Percentiles rank a stretch among this genome's conserved stretches.
Evolutionary conservation across 345 rosid species (phyloP).

Genomic region (Rhodomyrtus tomentosa): DNA sequence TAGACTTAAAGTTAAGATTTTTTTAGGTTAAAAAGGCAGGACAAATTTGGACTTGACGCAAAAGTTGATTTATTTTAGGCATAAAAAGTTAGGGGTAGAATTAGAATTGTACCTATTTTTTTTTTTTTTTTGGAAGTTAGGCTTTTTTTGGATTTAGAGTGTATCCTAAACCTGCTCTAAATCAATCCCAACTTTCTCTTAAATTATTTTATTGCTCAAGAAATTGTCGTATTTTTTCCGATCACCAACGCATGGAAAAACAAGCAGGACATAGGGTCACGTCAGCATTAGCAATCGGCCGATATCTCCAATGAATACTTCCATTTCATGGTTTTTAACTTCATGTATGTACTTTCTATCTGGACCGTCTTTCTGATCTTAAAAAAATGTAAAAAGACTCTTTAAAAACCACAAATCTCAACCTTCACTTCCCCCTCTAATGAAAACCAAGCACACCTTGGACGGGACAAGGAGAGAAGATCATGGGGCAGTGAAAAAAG

Average conservation of each 20-base stretch:
- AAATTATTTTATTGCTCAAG: not conserved
- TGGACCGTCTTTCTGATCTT: not conserved
- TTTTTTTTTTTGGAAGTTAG: not conserved
- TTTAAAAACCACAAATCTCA: not conserved
- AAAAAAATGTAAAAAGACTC: not conserved
- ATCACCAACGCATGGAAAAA: not conserved
- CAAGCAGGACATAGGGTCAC: not conserved
- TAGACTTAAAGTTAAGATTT: too few species aligned
- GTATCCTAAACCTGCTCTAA: not conserved
- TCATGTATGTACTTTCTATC: fast-evolving
- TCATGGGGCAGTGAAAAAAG: too few species aligned
- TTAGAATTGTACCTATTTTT: not conserved
- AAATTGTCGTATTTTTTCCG: not conserved
- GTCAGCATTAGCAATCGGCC: not conserved
- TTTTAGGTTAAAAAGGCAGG: too few species aligned
- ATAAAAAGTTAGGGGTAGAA: not conserved
- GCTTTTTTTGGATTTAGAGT: not conserved
- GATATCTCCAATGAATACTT: not conserved
- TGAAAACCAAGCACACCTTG: not conserved
- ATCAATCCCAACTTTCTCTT: not conserved
- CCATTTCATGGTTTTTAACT: not conserved
- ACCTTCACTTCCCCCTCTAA: not conserved
- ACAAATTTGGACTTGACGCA: too few species aligned
- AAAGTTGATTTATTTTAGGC: not conserved
- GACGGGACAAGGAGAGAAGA: not conserved